These are phyloP conservation scores for Cystoderma amianthinum DNA, from an alignment of 768 basidiomycete species.

Conservation along the genomic window DNA sequence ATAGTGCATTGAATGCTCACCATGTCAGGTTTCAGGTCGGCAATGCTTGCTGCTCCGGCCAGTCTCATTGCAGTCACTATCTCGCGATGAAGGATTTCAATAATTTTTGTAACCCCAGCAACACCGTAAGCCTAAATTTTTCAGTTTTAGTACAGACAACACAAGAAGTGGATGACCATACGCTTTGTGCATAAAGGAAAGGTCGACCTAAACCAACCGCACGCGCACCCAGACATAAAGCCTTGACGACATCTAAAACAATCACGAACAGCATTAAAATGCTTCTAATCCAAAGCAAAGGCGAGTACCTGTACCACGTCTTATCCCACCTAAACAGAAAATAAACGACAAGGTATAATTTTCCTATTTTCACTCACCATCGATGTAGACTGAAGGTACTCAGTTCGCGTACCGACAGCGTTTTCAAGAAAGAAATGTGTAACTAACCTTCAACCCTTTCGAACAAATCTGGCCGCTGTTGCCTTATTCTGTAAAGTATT, in stretches of 20 bases:
- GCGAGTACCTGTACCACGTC: slow-evolving; percentile 74
- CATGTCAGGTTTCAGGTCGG: slow-evolving; percentile 70
- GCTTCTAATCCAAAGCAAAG: no score
- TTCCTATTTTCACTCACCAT: slow-evolving; percentile 47
- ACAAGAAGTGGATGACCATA: slow-evolving; percentile 21
- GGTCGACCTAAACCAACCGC: slow-evolving; percentile 83
- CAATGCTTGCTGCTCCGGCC: slow-evolving; percentile 59
- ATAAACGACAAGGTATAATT: neutral
- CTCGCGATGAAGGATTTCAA: slow-evolving; percentile 69
- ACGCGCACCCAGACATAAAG: slow-evolving; percentile 81
- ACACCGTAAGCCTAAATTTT: slow-evolving; percentile 65
- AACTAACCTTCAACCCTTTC: slow-evolving; percentile 57
- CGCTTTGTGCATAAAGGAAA: slow-evolving; percentile 83
- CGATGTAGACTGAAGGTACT: slow-evolving; percentile 63
- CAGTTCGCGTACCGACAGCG: neutral
- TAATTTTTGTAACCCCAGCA: slow-evolving; percentile 57
- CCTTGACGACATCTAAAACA: slow-evolving; percentile 77
- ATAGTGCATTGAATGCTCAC: slow-evolving; percentile 31
- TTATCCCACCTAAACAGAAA: slow-evolving; percentile 41
- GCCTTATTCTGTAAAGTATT: slow-evolving; percentile 66
- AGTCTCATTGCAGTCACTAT: slow-evolving; percentile 72
- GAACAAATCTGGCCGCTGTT: slow-evolving; percentile 71
- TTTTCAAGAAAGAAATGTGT: neutral
- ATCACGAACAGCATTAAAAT: no score
- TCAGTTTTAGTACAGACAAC: neutral